Percentiles rank a stretch among this genome's conserved stretches.
These are phyloP conservation scores for Suillus americanus DNA, from an alignment of 768 basidiomycete species.

Conservation along the genomic window DNA sequence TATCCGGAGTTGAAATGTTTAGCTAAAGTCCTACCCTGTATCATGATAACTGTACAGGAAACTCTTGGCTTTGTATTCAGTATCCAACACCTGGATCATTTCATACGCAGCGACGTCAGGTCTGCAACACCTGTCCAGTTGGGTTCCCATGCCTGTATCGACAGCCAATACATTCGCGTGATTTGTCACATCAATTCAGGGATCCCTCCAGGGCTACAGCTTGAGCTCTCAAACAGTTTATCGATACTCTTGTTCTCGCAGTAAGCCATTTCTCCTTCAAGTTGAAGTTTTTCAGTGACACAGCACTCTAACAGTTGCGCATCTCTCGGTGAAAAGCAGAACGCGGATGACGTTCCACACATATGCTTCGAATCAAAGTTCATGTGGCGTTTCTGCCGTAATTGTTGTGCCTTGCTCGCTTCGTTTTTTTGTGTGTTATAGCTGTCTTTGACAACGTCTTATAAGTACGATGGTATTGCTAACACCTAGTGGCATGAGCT, in stretches of 20 bases:
- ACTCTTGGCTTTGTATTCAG: not conserved
- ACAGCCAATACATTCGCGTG: not conserved
- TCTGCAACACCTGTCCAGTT: not conserved
- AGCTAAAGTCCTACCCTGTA: not conserved
- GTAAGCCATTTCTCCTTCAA: not conserved
- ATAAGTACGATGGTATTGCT: not conserved
- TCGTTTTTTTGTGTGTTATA: not conserved
- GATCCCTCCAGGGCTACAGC: not conserved
- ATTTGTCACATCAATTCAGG: not conserved
- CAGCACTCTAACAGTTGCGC: not conserved
- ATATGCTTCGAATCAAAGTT: not conserved
- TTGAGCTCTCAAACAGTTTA: not conserved
- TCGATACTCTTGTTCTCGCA: not conserved
- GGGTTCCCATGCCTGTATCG: not conserved
- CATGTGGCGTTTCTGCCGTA: not conserved
- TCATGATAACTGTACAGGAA: not conserved
- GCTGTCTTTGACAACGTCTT: not conserved
- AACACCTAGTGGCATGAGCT: not conserved
- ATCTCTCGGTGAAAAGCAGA: not conserved
- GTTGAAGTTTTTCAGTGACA: not conserved
- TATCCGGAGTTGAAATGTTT: not conserved
- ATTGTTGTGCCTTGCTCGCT: slow-evolving; percentile 4
- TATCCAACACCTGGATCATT: not conserved
- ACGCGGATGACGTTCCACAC: not conserved
- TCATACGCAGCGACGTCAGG: not conserved